Base-by-base conservation (phyloP, 768 basidiomycete genomes). In the Boletus reticulatus region DNA sequence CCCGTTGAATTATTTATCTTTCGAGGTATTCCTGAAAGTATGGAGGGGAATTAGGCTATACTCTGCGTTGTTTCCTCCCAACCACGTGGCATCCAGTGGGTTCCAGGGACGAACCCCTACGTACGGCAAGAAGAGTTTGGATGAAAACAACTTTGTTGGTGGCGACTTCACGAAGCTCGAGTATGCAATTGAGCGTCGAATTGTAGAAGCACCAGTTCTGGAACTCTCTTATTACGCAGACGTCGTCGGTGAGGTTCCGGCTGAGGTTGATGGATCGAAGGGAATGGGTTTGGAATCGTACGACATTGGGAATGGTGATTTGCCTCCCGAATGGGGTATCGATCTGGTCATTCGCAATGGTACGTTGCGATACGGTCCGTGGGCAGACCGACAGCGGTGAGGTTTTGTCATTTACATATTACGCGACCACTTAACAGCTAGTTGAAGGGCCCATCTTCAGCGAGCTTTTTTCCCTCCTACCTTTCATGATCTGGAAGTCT, bases 351-450 rank as follows among this genome's bases (percentile, higher is more conserved):
- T 98, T n/a, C 76, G 83, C 55, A 85, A 85, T 17, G 95, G 92
- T 0, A 69, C 79, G 36, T 60, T 97, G 36, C 81, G 84, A 19
- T 98, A 98, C 67, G 96, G 96, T 6, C 96, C 96, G 4, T 98
- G 96, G 96, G 89, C 94, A 22, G 96, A 98, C 73, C 81, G 95
- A 24, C 96, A 97, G 71, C 79, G 94, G 91, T 87, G 65, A 62
- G 73, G 48, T 56, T 49, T 13, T 22, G 38, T 31, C 13, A 16
- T 42, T 39, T 32, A 24, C 2, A 45, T 12, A 20, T 29, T 22
- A 37, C 46, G 54, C 4, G 57, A 43, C 56, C 31, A 57, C 29
- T 34, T 36, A 36, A 60, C 22, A 43, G 31, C 22, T 16, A 29
- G 34, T 56, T 12, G 8, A 63, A 90, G 93, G 44, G 82, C 78